Evolutionary conservation across 2,329 filamentous ascomycete species (phyloP), one percentile per base, ranked within the genome.

Genomic region (Phaeoacremonium minimum): DNA sequence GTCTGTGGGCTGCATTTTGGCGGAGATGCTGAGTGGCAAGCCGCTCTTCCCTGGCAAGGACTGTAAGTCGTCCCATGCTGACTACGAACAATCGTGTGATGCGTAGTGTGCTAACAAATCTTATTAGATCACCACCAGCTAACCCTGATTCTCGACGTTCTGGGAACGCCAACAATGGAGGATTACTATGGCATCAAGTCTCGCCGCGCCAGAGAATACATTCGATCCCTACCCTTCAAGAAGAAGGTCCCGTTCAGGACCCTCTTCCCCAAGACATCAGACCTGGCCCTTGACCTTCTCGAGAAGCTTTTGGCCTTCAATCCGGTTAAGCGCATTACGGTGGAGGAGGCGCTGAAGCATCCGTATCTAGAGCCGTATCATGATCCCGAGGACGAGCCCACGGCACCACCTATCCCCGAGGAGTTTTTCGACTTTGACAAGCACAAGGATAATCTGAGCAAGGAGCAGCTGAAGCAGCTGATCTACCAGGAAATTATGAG

Each of bases 111-210:
- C 36, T 51, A 30, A 53, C 19, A 30, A 37, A 30, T 12, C 19
- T 17, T 15, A 32, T 9, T 49, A 95, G 88, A 98, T 61, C 93
- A 98, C 66, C 93, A 98, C 68, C 93, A 98, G 67, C 72, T 98
- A 52, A 98, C 93, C 6, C 75, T 98, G 44, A 98, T 98, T 56
- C 75, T 98, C 48, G 93, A 98, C 53, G 91, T 98, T 35, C 84
- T 98, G 41, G 93, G 93, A 46, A 98, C 93, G 4, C 93, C 93
- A 4, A 98, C 93, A 11, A 98, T 98, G 93, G 93, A 98, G 63
- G 93, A 98, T 61, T 98, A 98, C 76, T 98, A 98, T 55, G 93
- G 93, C 47, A 98, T 98, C 78, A 98, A 98, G 71, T 97, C 93
- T 36, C 86, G 93, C 48, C 87, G 93, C 55, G 93, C 93, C 34